Conservation (phyloP, 2,329 filamentous ascomycete species). For the Amauroascus niger region DNA sequence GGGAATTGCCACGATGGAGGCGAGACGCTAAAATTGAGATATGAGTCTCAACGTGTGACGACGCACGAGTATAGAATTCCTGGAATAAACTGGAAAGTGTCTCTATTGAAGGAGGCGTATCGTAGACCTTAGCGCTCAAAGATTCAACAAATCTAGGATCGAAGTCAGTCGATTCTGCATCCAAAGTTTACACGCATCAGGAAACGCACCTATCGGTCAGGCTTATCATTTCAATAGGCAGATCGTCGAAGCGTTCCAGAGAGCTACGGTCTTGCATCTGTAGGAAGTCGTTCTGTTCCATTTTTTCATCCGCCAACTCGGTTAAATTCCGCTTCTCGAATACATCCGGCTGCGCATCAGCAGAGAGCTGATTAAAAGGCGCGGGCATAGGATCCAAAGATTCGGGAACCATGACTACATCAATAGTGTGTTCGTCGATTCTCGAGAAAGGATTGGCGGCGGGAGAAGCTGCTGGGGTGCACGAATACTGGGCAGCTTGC, state of each 20-base stretch:
- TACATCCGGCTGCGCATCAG: conserved; percentile 30
- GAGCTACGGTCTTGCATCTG: conserved; percentile 22
- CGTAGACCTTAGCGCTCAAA: conserved; percentile 74
- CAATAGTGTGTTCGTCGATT: conserved; percentile 25
- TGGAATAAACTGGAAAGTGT: conserved; percentile 80
- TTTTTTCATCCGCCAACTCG: conserved; percentile 25
- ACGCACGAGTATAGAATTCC: conserved; percentile 78
- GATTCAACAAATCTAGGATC: conserved; percentile 75
- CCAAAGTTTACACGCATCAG: neutral
- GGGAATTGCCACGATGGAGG: conserved; percentile 58
- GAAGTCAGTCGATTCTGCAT: neutral
- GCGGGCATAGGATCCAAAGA: conserved; percentile 16
- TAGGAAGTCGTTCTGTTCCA: conserved; percentile 28
- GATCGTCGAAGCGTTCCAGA: conserved; percentile 68
- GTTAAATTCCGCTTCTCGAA: conserved; percentile 37
- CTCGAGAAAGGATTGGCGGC: conserved; percentile 16
- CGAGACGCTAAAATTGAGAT: conserved; percentile 68
- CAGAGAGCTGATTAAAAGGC: conserved; percentile 17
- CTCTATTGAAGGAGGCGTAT: conserved; percentile 72
- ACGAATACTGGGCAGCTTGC: neutral
- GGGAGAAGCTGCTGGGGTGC: neutral
- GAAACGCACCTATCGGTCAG: conserved; percentile 66
- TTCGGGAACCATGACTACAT: conserved; percentile 1
- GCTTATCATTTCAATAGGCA: conserved; percentile 88
- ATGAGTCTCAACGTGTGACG: conserved; percentile 75